A percentile compares a stretch with the other conserved stretches of the same genome.
These are phyloP conservation scores for Bombardia bombarda DNA, from an alignment of 495 filamentous ascomycete genomes.

Conservation along the genomic window DNA sequence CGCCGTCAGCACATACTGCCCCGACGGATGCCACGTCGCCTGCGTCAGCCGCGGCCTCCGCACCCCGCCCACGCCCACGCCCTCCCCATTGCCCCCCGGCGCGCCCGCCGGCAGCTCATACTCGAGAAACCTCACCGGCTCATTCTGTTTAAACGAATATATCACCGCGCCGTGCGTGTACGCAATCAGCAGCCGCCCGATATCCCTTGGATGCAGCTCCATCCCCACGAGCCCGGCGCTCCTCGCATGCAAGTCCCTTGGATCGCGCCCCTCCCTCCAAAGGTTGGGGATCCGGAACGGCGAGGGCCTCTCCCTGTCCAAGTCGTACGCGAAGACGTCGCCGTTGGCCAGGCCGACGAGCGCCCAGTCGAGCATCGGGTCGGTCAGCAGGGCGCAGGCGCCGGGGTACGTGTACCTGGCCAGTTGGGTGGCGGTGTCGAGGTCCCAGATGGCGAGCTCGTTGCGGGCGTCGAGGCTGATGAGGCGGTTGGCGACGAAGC, in stretches of 20 bases:
- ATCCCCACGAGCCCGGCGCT: constrained; percentile 50
- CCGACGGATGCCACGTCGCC: constrained; percentile 90
- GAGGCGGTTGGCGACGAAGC: constrained; percentile 59
- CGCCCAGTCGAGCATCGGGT: constrained; percentile 86
- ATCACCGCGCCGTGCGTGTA: constrained; percentile 82
- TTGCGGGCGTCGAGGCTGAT: constrained; percentile 77
- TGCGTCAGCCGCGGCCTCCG: constrained; percentile 67
- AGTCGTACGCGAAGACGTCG: constrained; percentile 82
- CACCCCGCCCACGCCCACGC: constrained; percentile 34
- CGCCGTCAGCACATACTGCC: constrained; percentile 78
- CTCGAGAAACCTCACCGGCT: constrained; percentile 66
- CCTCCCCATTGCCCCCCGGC: constrained; percentile 63
- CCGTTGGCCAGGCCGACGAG: constrained; percentile 70
- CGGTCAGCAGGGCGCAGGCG: constrained; percentile 63
- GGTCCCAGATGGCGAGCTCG: constrained; percentile 71
- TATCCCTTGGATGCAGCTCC: constrained; percentile 81
- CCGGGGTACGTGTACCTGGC: constrained; percentile 65
- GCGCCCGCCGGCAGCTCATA: constrained; percentile 77
- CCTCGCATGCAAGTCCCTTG: constrained; percentile 23
- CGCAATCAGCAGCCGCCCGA: constrained; percentile 83
- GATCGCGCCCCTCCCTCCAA: constrained; percentile 63
- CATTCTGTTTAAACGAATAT: constrained; percentile 86
- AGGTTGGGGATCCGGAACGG: constrained; percentile 76
- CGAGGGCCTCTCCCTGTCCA: constrained; percentile 70
- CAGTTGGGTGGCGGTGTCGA: constrained; percentile 50